Percentiles rank a stretch among this genome's conserved stretches.
Conservation (phyloP, 176 grass and related monocot species). For the Aegilops sharonensis region DNA sequence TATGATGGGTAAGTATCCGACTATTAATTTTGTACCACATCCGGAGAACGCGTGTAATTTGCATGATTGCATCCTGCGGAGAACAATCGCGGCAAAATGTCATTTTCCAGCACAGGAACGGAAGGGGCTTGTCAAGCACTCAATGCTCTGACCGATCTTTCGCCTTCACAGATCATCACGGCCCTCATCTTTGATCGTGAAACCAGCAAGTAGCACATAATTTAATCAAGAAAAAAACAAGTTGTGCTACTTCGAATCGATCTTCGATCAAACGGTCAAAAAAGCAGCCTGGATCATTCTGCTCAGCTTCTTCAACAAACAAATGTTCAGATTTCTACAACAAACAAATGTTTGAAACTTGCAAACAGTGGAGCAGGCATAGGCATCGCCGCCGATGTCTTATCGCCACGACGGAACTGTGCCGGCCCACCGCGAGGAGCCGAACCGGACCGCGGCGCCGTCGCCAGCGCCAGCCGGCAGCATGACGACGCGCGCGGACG, state of each 20-base stretch:
- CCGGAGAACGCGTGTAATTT: background rate
- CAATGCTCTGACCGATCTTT: background rate
- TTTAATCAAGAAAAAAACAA: background rate
- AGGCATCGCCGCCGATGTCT: background rate
- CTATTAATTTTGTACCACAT: background rate
- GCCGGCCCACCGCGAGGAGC: constrained; percentile 54
- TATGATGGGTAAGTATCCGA: background rate
- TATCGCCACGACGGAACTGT: constrained; percentile 2
- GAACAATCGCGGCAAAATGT: background rate
- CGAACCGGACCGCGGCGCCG: constrained; percentile 37
- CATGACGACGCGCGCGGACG: constrained; percentile 40
- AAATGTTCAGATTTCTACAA: background rate
- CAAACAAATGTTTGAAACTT: constrained; percentile 6
- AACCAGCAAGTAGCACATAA: background rate
- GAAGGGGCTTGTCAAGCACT: background rate
- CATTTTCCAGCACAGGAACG: background rate
- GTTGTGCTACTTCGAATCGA: background rate
- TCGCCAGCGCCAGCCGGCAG: background rate
- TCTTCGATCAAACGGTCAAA: constrained; percentile 3
- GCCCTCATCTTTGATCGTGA: background rate
- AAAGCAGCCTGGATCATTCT: background rate
- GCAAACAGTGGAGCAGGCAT: background rate
- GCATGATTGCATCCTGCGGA: background rate
- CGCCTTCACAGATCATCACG: background rate
- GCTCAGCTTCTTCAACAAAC: background rate